These are phyloP conservation scores for Colletotrichum zoysiae DNA, from an alignment of 2,329 filamentous ascomycete species.

Conservation along the genomic window DNA sequence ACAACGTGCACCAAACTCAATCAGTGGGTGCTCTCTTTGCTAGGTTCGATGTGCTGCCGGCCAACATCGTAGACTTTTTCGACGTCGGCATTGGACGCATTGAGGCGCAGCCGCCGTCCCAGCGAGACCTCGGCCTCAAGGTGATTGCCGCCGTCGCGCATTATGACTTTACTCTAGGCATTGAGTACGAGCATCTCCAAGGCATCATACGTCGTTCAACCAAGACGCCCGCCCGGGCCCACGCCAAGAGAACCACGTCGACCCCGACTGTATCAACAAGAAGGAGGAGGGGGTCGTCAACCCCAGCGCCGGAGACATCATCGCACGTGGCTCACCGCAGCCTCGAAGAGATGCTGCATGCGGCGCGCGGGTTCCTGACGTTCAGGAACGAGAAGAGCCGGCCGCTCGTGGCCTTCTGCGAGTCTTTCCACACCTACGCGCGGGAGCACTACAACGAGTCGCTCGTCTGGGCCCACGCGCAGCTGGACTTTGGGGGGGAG, in stretches of 20 bases:
- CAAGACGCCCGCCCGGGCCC: constrained; percentile 5
- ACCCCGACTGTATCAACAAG: background rate
- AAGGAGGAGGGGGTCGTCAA: background rate
- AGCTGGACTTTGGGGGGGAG: constrained; percentile 13
- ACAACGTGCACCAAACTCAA: constrained; percentile 13
- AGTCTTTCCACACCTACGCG: constrained; percentile 15
- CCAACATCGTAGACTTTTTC: constrained; percentile 18
- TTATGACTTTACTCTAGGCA: background rate
- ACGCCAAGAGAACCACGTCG: constrained; percentile 3
- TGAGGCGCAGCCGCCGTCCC: background rate
- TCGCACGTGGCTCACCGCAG: constrained; percentile 19
- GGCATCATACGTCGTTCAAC: background rate
- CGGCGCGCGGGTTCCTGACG: constrained; percentile 4
- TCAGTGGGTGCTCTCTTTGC: background rate
- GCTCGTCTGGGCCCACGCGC: constrained; percentile 11
- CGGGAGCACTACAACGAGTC: constrained; percentile 11
- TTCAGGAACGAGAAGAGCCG: background rate
- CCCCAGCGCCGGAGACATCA: background rate
- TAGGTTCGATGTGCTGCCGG: background rate
- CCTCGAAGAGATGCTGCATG: constrained; percentile 26
- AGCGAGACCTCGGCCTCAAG: constrained; percentile 16
- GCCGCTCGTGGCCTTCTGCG: constrained; percentile 15
- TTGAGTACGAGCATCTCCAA: constrained; percentile 7
- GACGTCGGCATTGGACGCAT: constrained; percentile 14
- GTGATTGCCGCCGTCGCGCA: constrained; percentile 24